Evolutionary conservation across 768 basidiomycete genomes (phyloP).

Genomic region (Termitomyces titanicus): DNA sequence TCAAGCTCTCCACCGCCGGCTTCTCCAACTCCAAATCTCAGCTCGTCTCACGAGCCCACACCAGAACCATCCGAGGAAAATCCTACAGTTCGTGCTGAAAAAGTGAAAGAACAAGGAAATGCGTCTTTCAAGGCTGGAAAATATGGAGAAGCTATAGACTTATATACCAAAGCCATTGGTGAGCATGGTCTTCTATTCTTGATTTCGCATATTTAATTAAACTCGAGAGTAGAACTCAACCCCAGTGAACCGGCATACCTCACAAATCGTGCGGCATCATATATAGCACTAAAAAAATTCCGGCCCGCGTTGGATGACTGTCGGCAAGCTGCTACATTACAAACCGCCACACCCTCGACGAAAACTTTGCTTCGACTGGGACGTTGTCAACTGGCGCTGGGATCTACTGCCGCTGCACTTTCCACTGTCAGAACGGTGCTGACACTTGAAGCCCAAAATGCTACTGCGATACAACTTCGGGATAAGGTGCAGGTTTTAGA

Average conservation of each 20-base stretch:
- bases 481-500: constrained; percentile 60
- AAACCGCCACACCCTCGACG: constrained; percentile 54
- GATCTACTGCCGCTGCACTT: constrained; percentile 61
- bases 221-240: constrained; percentile 45
- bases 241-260: constrained; percentile 69
- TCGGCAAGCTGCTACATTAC: constrained; percentile 66
- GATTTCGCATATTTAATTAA: neutral
- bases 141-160: constrained; percentile 66
- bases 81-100: constrained; percentile 47
- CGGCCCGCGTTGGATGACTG: constrained; percentile 74
- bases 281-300: constrained; percentile 80
- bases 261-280: constrained; percentile 84
- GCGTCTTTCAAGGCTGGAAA: constrained; percentile 62
- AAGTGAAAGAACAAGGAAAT: constrained; percentile 74
- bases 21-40: constrained; percentile 7
- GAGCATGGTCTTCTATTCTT: neutral
- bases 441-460: constrained; percentile 58
- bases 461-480: constrained; percentile 56
- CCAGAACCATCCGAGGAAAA: constrained; percentile 31
- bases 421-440: constrained; percentile 63
- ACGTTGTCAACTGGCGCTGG: constrained; percentile 80
- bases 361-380: constrained; percentile 84
- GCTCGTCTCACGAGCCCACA: constrained; percentile 17
- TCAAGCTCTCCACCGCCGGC: constrained; percentile 14
- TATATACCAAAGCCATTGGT: constrained; percentile 78